Conservation (phyloP, 257 asterid genomes). For the Nicotiana attenuata region DNA sequence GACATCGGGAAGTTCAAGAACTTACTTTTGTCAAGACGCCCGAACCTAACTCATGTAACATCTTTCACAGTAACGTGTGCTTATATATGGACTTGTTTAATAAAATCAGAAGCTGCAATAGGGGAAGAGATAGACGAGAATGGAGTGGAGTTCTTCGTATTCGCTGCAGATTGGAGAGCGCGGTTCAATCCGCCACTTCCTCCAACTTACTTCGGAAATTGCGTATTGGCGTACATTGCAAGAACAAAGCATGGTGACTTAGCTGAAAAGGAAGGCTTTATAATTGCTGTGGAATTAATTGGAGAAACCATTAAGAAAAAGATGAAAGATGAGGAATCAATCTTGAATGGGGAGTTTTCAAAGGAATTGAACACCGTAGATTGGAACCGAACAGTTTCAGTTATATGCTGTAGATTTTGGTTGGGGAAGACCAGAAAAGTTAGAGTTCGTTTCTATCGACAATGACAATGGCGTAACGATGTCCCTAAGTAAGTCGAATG, state of each 20-base stretch:
- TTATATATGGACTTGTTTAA: not conserved
- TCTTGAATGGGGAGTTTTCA: constrained; percentile 19
- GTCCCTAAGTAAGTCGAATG: constrained; percentile 28
- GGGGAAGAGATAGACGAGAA: not conserved
- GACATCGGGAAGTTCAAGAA: not conserved
- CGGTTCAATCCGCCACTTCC: constrained; percentile 16
- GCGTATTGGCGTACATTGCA: constrained; percentile 21
- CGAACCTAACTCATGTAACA: constrained; percentile 10
- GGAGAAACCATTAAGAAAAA: not conserved
- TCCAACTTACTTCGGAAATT: constrained; percentile 41
- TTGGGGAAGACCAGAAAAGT: constrained; percentile 20
- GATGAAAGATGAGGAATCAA: constrained; percentile 15
- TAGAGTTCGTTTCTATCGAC: not conserved
- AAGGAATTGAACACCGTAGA: not conserved
- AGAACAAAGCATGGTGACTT: not conserved
- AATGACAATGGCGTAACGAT: constrained; percentile 24
- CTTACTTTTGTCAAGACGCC: constrained; percentile 19
- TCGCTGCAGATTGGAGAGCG: not conserved
- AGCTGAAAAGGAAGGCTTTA: not conserved
- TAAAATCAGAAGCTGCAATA: not conserved
- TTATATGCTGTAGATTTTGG: constrained; percentile 36
- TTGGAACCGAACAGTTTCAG: not conserved
- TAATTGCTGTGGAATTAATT: not conserved
- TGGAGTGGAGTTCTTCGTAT: not conserved
- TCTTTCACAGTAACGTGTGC: not conserved